Percentiles rank a stretch among this genome's conserved stretches.
Conservation (phyloP, 164 flowering plant genomes). For the Euptelea pleiosperma region DNA sequence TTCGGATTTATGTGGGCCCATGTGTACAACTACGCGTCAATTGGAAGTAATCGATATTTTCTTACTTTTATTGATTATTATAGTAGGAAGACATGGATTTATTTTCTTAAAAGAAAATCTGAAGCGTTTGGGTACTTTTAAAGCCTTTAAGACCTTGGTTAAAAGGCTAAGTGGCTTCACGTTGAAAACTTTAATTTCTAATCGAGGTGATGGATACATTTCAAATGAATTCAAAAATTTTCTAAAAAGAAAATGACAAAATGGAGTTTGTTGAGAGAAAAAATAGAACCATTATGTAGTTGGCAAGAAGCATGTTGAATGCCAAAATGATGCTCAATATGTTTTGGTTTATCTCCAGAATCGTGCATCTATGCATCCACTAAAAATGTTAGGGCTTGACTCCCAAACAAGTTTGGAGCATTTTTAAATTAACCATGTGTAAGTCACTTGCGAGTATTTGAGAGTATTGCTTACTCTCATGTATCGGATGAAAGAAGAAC, state of each 20-base stretch:
- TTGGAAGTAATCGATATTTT: constrained; percentile 10
- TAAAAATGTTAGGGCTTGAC: background rate
- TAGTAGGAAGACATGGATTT: constrained; percentile 2
- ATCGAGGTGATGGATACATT: constrained; percentile 3
- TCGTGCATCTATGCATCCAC: background rate
- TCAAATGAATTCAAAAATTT: background rate
- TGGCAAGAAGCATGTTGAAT: constrained; percentile 10
- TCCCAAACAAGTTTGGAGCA: background rate
- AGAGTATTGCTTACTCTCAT: background rate
- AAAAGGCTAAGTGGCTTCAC: background rate
- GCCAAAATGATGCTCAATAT: constrained; percentile 5
- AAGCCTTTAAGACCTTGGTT: background rate
- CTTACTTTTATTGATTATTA: constrained; percentile 5
- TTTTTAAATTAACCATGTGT: background rate
- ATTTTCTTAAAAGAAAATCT: constrained; percentile 9
- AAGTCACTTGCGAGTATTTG: background rate
- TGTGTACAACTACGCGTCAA: background rate
- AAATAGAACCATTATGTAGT: constrained; percentile 4
- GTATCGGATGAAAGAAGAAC: background rate
- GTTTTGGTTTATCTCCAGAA: constrained; percentile 4
- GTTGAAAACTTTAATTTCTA: background rate
- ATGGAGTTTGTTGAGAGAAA: constrained; percentile 7
- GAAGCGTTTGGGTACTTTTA: background rate
- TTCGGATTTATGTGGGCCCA: constrained; percentile 7
- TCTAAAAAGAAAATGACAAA: constrained; percentile 1